Base-by-base conservation (phyloP, 176 grass and related monocot species). In the Elaeis guineensis region DNA sequence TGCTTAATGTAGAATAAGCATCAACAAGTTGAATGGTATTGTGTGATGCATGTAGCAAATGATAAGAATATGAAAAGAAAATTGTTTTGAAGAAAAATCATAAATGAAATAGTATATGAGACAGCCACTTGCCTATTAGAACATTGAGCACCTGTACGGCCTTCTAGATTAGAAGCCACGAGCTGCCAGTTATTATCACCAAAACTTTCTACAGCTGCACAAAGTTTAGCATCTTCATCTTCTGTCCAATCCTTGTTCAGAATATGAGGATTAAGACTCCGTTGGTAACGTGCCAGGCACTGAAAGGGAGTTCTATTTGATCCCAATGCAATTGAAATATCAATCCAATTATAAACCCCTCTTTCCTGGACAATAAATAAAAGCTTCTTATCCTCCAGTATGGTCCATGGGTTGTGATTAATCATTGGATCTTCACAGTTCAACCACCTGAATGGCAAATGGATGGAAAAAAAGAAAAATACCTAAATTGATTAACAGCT, bases 211-310 rank as follows among this genome's bases (percentile, higher is more conserved):
- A 97, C 76, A 51, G 83, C 78, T 53, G 61, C 66, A 77, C 76
- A 9, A 64, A 97, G 92, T 70, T 65, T 73, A 58, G 76, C 57
- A 63, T 97, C 92, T 79, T 97, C 87, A 63, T 90, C 81, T 80
- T 80, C 75, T 68, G 87, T 87, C 87, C 92, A 97, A 49, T 69
- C 56, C 75, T 81, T 81, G 26, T 97, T 97, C 56, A 97, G 30
- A 69, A 97, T 97, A 75, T 85, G 75, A 76, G 87, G 87, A 84
- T 97, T 96, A 63, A 96, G 83, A 79, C 92, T 96, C 63, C 92
- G 75, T 59, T 96, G 92, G 51, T 96, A 96, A 63, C 81, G 92
- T 77, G 62, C 76, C 70, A 96, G 66, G 72, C 92, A 96, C 29
- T 96, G 86, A 58, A 87, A 96, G 70, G 92, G 92, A 62, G 92